A percentile compares a stretch with the other conserved stretches of the same genome.
Evolutionary conservation across 352 stramenopile species (phyloP).

Genomic region (Thalassiosira livingstoniorum): DNA sequence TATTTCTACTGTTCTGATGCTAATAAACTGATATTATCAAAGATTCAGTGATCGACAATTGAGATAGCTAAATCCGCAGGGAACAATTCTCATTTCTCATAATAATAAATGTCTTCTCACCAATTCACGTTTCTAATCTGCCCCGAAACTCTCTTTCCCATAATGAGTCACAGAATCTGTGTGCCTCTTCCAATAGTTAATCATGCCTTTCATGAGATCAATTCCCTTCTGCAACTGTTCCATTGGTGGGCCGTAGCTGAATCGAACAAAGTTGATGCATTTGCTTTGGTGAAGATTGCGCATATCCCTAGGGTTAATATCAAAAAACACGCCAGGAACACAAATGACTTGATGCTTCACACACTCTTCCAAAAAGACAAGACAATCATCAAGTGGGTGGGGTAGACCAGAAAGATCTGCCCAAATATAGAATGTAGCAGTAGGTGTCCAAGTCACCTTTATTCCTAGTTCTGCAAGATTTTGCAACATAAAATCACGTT

Average conservation of each 20-base stretch:
- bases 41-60: too few species aligned
- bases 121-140: too few species aligned
- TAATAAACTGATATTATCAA: too few species aligned
- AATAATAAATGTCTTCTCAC: too few species aligned
- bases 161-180: constrained; percentile 4
- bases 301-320: constrained; percentile 54
- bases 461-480: constrained; percentile 55
- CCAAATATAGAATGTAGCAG: constrained; percentile 65
- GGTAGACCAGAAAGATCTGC: constrained; percentile 47
- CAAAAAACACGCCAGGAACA: constrained; percentile 64
- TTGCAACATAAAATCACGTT: constrained; percentile 53
- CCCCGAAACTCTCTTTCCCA: constrained; percentile 18
- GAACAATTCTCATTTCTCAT: too few species aligned
- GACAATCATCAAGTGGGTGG: constrained; percentile 49
- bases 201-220: constrained; percentile 45
- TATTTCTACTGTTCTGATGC: too few species aligned
- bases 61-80: too few species aligned
- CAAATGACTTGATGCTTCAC: constrained; percentile 54
- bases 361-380: constrained; percentile 64
- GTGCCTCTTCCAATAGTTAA: constrained; percentile 39
- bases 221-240: constrained; percentile 48
- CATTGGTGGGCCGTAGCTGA: constrained; percentile 57
- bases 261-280: constrained; percentile 60
- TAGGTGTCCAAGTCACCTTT: constrained; percentile 53
- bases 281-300: constrained; percentile 43